Percentiles rank a stretch among this genome's conserved stretches.
These are phyloP conservation scores for Paramecium bursaria DNA, from an alignment of 73 alveolate genomes.

Conservation along the genomic window DNA sequence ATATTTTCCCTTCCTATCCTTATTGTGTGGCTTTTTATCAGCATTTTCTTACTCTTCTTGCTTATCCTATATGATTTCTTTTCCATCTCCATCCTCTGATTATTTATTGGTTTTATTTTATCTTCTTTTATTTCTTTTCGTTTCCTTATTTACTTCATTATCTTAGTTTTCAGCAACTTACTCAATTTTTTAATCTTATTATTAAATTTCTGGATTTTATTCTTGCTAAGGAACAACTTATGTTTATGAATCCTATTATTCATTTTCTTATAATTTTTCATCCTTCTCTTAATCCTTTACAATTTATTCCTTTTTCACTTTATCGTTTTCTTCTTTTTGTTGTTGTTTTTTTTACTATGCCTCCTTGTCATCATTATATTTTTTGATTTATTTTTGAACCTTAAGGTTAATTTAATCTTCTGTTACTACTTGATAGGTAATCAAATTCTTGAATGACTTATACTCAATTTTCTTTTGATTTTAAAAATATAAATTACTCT, in stretches of 20 bases:
- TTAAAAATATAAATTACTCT: constrained; percentile 30
- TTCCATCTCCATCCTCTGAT: too few relatives aligned
- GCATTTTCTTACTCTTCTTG: too few relatives aligned
- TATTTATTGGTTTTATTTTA: too few relatives aligned
- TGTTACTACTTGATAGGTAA: not conserved
- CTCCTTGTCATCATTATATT: too few relatives aligned
- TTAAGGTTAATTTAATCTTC: not conserved
- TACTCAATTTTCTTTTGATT: constrained; percentile 6
- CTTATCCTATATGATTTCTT: too few relatives aligned
- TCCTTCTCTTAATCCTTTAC: not conserved
- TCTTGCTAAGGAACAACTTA: not conserved
- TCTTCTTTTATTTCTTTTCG: too few relatives aligned
- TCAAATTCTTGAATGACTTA: not conserved
- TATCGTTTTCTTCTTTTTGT: not conserved
- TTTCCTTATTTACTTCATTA: too few relatives aligned
- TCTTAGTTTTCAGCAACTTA: too few relatives aligned
- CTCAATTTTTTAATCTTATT: too few relatives aligned
- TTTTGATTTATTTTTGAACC: not conserved
- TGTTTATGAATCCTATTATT: not conserved
- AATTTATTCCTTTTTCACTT: not conserved
- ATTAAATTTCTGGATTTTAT: too few relatives aligned
- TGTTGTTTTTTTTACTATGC: not conserved
- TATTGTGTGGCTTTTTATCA: too few relatives aligned
- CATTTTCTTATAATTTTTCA: not conserved
- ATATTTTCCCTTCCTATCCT: too few relatives aligned